Evolutionary conservation across 495 filamentous ascomycete species (phyloP), one percentile per base, ranked within the genome.

Genomic region (Pseudevernia furfuracea): DNA sequence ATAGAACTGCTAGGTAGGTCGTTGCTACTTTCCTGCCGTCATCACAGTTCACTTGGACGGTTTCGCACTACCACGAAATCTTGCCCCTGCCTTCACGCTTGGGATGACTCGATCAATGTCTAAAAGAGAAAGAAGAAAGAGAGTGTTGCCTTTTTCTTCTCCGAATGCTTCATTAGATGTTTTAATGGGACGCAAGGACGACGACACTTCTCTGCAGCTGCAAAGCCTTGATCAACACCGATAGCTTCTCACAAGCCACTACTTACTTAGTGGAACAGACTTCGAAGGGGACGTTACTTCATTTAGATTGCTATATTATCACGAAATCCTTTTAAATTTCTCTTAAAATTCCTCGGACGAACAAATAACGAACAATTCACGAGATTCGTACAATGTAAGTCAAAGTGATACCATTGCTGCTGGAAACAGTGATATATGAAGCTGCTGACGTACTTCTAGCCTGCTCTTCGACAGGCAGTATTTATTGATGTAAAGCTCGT

Each of bases 1-100:
- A 58, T 58, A 63, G 61, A 63, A 58, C n/a, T 53, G 38, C 61
- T 63, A 63, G 61, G 61, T 63, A 41, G 38, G 61, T 58, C 28
- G 25, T 55, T 56, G n/a, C 39, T 10, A 41, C 53, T 8, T 25
- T 37, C 38, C 44, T 32, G 0, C 28, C 7, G 28, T 53, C 28
- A 34, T 55, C 17, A 1, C 52, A 32, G 14, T 34, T 32, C 28
- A 17, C 7, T 8, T 6, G 15, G 6, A 28, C 11, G n/a, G 6
- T 28, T 9, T 49, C 14, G 23, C n/a, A 23, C 43, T 14, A 11
- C 12, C 14, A 28, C 43, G 23, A 49, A 17, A 36, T 1, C 19
- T 8, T 25, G 21, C 38, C 21, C 12, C 30, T 38, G 38, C 38
- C 52, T 37, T 30, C 30, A 34, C 21, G 38, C 38, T 57, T 34